phyloP scores from a whole-genome alignment of 2,329 filamentous ascomycete species.

The Monosporascus sp. region DNA sequence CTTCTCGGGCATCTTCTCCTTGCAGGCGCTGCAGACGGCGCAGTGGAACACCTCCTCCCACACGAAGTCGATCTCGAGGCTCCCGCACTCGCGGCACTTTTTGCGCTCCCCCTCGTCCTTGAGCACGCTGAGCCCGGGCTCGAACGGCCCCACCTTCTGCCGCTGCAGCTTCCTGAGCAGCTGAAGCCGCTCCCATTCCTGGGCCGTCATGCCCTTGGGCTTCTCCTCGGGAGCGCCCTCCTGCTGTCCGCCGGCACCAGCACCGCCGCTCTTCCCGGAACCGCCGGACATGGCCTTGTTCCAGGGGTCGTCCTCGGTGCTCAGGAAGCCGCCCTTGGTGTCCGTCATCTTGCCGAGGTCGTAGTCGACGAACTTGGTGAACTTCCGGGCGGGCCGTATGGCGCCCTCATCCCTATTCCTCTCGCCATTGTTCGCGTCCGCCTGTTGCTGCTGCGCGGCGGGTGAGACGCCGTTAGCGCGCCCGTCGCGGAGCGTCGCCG shows the following conservation, averaged over 20 bases:
- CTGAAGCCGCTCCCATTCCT: constrained; percentile 86
- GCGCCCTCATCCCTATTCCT: constrained; percentile 27
- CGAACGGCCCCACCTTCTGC: constrained; percentile 75
- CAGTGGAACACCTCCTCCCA: constrained; percentile 83
- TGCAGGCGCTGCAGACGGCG: constrained; percentile 75
- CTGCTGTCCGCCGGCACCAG: constrained; percentile 12
- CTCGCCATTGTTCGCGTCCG: background rate
- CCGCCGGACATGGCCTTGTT: constrained; percentile 66
- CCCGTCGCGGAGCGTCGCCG: constrained; percentile 64
- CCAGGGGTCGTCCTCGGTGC: constrained; percentile 83
- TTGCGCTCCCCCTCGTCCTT: constrained; percentile 59
- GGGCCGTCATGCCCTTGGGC: constrained; percentile 81
- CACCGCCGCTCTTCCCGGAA: constrained; percentile 26
- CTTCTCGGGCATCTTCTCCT: constrained; percentile 84
- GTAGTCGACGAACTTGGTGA: constrained; percentile 93
- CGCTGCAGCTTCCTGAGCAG: constrained; percentile 66
- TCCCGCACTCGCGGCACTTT: constrained; percentile 77
- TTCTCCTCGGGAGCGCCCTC: constrained; percentile 43
- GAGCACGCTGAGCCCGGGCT: constrained; percentile 78
- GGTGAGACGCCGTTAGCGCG: constrained; percentile 35
- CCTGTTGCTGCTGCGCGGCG: background rate
- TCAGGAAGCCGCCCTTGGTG: constrained; percentile 92
- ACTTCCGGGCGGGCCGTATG: constrained; percentile 77
- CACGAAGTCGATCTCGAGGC: constrained; percentile 86
- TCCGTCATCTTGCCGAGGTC: constrained; percentile 98